Evolutionary conservation across 495 filamentous ascomycete genomes (phyloP), one percentile per base, ranked within the genome.

Genomic region (Talaromyces trachyspermus): DNA sequence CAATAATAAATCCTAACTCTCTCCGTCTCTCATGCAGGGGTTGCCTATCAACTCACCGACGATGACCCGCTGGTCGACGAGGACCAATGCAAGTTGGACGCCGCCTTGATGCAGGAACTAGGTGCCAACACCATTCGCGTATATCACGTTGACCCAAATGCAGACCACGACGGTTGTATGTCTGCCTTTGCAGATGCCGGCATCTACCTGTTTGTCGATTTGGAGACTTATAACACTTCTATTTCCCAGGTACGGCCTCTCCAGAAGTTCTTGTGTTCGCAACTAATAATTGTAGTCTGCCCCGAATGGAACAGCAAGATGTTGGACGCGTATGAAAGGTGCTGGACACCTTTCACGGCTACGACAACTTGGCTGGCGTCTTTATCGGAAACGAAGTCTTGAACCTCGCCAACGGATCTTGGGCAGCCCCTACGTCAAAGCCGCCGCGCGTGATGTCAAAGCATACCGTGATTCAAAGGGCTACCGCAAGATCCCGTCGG

Each of bases 381-480:
- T 88, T 92, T 51, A 74, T 95, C 36, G 89, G 88, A 43, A 95
- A 95, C 55, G 89, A 95, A 65, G 84, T 92, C 46, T 72, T 95
- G 51, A 62, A 59, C 42, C 58, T 58, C 17, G 63, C 62, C 6
- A 69, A 78, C 18, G 70, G 69, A 43, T 89, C 86, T 10, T 55
- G 66, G 18, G 85, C 83, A 20, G 87, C 88, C 10, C 87, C 2
- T 92, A 81, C 61, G 78, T 94, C 63, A 87, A 92, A 62, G 83
- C 88, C 41, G 85, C 86, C 15, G 75, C 80, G 14, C 77, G 84
- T 32, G 88, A 95, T 56, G 70, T 91, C 65, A 94, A 92, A 72
- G 78, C 81, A 1, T 87, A 94, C 64, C 76, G 87, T 39, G 74
- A 88, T 55, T 63, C 69, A 43, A 86, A 91, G 66, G 72, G 74